A percentile compares a stretch with the other conserved stretches of the same genome.
phyloP scores from a whole-genome alignment of 495 filamentous ascomycete genomes.

The Annulohypoxylon bovei region DNA sequence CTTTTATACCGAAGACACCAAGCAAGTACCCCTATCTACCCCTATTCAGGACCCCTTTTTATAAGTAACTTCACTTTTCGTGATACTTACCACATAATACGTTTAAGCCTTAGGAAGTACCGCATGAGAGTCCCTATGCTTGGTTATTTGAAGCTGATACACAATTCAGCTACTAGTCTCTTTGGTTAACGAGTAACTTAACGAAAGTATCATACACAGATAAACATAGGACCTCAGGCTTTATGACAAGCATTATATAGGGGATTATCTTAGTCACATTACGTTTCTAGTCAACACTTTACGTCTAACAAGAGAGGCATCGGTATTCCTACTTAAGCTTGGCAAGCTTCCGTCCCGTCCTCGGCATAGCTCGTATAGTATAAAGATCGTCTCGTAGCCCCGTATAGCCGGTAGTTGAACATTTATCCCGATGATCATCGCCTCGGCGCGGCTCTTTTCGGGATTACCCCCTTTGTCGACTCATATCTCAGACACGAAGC shows the following conservation, averaged over 20 bases:
- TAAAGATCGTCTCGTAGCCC: constrained; percentile 12
- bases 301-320: background rate
- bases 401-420: constrained; percentile 19
- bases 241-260: background rate
- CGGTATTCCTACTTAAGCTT: constrained; percentile 10
- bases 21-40: no score
- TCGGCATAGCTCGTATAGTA: constrained; percentile 2
- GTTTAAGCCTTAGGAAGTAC: no score
- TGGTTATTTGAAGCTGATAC: background rate
- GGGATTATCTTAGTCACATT: background rate
- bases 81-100: no score
- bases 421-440: constrained; percentile 31
- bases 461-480: background rate
- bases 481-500: background rate
- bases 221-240: background rate
- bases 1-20: no score
- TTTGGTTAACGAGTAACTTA: no score
- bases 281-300: background rate
- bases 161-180: background rate
- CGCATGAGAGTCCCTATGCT: no score
- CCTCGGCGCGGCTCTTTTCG: constrained; percentile 5
- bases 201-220: no score
- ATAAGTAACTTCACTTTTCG: no score
- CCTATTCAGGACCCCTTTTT: no score
- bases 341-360: background rate